Evolutionary conservation across 768 basidiomycete species (phyloP), one percentile per base, ranked within the genome.

Genomic region (Pleurotus ostreatus): DNA sequence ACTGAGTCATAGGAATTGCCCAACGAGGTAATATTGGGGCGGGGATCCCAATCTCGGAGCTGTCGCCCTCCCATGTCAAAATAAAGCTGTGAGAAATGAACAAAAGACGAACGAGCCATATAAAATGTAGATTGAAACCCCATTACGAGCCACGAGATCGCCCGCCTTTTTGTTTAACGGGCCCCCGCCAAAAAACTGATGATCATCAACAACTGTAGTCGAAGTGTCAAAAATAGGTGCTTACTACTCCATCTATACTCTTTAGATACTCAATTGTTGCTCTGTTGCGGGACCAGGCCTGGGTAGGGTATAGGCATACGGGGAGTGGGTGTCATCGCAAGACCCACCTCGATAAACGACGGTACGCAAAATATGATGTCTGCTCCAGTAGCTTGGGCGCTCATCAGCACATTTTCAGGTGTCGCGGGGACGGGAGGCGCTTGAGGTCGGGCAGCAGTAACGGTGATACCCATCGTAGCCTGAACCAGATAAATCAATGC

Each of bases 151-250:
- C 18, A 78, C 40, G 13, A 49, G 48, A n/a, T 78, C 70, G 0
- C 75, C 77, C 1, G 67, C 59, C n/a, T 66, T 65, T 49, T 69
- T 60, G 23, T 71, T 70, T 4, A 78, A 47, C 7, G 75, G 70
- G 0, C 73, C 76, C n/a, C 77, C 76, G 9, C 68, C 72, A 45
- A 62, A 77, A 0, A 61, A 5, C 77, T 78, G 45, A 18, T 5
- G 23, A 44, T 12, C 4, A 25, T 18, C 25, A 26, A 34, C 20
- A 26, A 25, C 25, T 22, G 48, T 15, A 37, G 25, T 45, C 48
- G 26, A 30, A 38, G 13, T 48, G 23, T 39, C n/a, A 4, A 20
- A 15, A 7, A 49, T 16, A 53, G 12, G 47, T 67, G 68, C 71
- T 15, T 58, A 59, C 34, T 62, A 64, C 58, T 9, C 75, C 71